These are phyloP conservation scores for Dryas octopetala DNA, from an alignment of 306 rosid genomes.

Conservation along the genomic window DNA sequence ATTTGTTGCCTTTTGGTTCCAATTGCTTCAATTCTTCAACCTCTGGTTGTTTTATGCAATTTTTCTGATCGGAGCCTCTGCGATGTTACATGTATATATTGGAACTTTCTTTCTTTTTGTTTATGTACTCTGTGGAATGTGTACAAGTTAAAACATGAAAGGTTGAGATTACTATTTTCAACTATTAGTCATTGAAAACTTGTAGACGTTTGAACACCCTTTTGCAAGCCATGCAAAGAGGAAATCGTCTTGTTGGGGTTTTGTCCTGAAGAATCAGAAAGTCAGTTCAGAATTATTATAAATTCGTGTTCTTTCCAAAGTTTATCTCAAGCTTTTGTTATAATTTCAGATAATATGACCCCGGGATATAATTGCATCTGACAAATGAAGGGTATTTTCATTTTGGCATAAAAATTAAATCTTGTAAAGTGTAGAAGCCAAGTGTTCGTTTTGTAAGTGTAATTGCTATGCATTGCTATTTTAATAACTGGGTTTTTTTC, in stretches of 20 bases:
- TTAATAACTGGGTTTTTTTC: background rate
- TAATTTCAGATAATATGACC: background rate
- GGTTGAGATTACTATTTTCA: background rate
- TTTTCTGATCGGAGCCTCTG: background rate
- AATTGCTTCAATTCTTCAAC: background rate
- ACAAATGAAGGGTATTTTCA: background rate
- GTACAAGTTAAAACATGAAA: background rate
- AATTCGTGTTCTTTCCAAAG: background rate
- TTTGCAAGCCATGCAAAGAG: background rate
- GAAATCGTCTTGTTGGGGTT: background rate
- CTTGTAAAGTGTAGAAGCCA: background rate
- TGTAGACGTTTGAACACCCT: background rate
- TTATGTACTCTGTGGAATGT: background rate
- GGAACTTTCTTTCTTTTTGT: background rate
- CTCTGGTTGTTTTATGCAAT: background rate
- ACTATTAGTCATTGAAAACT: background rate
- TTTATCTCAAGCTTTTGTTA: background rate
- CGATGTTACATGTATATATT: background rate
- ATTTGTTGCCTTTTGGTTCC: slow-evolving; percentile 15
- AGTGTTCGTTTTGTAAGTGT: background rate
- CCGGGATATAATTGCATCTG: background rate
- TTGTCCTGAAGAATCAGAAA: background rate
- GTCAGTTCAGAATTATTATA: background rate
- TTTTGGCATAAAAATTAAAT: background rate
- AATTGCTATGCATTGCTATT: background rate